Conservation (phyloP, 1,284 basidiomycete genomes). For the Apiotrichum brassicae region DNA sequence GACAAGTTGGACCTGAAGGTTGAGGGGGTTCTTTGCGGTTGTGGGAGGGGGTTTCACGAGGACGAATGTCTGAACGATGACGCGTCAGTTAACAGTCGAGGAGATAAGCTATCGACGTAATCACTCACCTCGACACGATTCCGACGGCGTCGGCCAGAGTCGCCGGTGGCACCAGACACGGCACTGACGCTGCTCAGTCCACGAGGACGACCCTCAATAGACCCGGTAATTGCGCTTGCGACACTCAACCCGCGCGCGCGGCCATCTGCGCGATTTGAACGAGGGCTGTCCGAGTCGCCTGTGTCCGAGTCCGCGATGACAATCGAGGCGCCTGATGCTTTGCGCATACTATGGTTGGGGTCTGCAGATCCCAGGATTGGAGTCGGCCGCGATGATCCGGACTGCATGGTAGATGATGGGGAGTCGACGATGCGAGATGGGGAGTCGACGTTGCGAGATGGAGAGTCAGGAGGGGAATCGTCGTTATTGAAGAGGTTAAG, state of each 20-base stretch:
- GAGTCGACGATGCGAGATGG: too few relatives aligned
- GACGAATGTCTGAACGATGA: constrained; percentile 58
- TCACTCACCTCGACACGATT: constrained; percentile 6
- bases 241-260: too few relatives aligned
- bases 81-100: constrained; percentile 7
- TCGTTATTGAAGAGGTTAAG: constrained; percentile 25
- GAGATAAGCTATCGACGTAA: not conserved
- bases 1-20: constrained; percentile 88
- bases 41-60: constrained; percentile 52
- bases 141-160: constrained; percentile 2
- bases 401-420: not conserved
- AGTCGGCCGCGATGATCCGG: not conserved
- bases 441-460: not conserved
- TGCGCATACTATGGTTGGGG: too few relatives aligned
- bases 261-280: too few relatives aligned
- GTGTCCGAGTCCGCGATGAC: constrained; percentile 7
- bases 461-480: not conserved
- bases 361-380: constrained; percentile 4
- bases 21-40: constrained; percentile 79
- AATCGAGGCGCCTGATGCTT: not conserved
- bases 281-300: not conserved
- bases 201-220: not conserved
- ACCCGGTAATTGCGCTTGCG: too few relatives aligned
- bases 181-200: constrained; percentile 4
- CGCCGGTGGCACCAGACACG: not conserved